phyloP scores from a whole-genome alignment of 371 early-diverging fungal species.

The Caulochytrium protostelioides region DNA sequence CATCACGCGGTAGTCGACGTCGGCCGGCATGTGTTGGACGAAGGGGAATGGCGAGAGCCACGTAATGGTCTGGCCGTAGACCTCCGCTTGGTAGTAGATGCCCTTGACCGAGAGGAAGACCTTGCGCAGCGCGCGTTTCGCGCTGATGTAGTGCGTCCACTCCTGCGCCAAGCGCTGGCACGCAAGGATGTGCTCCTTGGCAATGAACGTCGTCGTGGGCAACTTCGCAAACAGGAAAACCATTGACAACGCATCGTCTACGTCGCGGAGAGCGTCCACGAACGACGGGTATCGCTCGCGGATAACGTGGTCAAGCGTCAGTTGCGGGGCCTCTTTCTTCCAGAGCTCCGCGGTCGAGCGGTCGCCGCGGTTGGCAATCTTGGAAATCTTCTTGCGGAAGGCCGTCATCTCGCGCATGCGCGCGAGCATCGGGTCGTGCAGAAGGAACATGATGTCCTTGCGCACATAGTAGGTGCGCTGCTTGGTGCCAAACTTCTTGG shows the following conservation, averaged over 20 bases:
- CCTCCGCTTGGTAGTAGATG: conserved; percentile 91
- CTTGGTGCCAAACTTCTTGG: conserved; percentile 68
- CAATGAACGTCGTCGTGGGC: conserved; percentile 45
- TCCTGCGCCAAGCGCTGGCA: conserved; percentile 66
- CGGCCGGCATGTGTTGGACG: conserved; percentile 60
- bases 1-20: conserved; percentile 94
- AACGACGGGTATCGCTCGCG: conserved; percentile 89
- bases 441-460: conserved; percentile 81
- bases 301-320: conserved; percentile 74
- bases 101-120: conserved; percentile 93
- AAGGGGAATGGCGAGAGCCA: conserved; percentile 93
- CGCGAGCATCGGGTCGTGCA: conserved; percentile 73
- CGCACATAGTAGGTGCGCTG: conserved; percentile 67
- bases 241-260: conserved; percentile 91
- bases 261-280: conserved; percentile 76
- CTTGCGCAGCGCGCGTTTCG: conserved; percentile 52
- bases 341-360: conserved; percentile 46
- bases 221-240: conserved; percentile 74
- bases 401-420: conserved; percentile 79
- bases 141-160: conserved; percentile 76
- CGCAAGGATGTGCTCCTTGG: conserved; percentile 34
- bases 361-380: conserved; percentile 61
- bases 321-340: conserved; percentile 49
- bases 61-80: conserved; percentile 76
- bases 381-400: conserved; percentile 59